Percentiles rank a stretch among this genome's conserved stretches.
phyloP scores from a whole-genome alignment of 2,329 filamentous ascomycete species.

The Botrytis porri region DNA sequence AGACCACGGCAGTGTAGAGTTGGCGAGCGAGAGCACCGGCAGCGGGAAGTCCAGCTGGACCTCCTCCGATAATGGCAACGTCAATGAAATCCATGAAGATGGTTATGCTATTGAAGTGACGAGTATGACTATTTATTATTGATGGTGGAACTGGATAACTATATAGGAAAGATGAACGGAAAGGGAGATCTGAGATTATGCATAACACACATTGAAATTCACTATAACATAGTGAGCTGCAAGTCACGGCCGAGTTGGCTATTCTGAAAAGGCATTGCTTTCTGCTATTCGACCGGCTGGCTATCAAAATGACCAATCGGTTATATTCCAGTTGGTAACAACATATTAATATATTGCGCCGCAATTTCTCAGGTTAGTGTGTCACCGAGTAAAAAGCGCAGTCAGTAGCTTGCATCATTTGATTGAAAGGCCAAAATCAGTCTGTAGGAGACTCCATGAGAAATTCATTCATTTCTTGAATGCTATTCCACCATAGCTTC shows the following conservation, averaged over 20 bases:
- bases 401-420: neutral
- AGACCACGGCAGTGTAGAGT: conserved; percentile 43
- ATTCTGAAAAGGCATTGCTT: neutral
- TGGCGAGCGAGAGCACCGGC: conserved; percentile 42
- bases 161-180: neutral
- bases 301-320: neutral
- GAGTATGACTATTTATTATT: neutral
- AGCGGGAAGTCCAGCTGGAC: conserved; percentile 45
- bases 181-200: neutral
- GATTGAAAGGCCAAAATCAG: neutral
- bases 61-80: conserved; percentile 43
- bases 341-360: neutral
- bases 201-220: neutral
- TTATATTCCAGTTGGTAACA: neutral
- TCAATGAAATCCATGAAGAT: conserved; percentile 25
- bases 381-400: neutral
- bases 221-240: neutral
- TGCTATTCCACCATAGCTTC: neutral
- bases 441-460: no score
- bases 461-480: neutral
- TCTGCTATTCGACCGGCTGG: neutral
- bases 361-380: neutral
- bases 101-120: neutral
- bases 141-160: neutral
- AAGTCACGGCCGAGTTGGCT: neutral